These are phyloP conservation scores for Neofusicoccum cordaticola DNA, from an alignment of 2,329 filamentous ascomycete genomes.

Conservation along the genomic window DNA sequence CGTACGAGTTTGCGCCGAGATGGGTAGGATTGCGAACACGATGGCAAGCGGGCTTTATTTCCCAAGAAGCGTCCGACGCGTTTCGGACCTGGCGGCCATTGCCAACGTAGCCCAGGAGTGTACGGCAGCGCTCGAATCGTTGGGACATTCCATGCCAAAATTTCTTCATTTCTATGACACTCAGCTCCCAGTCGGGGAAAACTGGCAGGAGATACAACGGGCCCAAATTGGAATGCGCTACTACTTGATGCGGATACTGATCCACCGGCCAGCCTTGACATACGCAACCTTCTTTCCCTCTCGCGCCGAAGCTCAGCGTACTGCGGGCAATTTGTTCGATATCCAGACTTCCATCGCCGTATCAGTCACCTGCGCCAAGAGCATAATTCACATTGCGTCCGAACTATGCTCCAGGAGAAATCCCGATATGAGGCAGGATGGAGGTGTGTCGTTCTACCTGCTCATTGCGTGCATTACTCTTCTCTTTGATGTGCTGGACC, in stretches of 20 bases:
- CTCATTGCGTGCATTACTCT: not conserved
- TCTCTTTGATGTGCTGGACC: not conserved
- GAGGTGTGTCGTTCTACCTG: not conserved
- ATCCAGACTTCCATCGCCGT: not conserved
- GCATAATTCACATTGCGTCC: not conserved
- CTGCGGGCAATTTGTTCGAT: not conserved
- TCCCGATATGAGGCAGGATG: not conserved
- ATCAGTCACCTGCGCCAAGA: not conserved
- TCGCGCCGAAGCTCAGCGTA: not conserved
- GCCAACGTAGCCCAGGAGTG: not conserved
- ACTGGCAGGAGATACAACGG: not conserved
- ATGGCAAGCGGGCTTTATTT: not conserved
- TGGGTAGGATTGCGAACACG: not conserved
- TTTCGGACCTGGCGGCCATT: not conserved
- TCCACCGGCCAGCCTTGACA: not conserved
- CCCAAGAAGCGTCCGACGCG: not conserved
- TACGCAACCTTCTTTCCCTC: not conserved
- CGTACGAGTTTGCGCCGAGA: not conserved
- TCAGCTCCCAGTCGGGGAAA: not conserved
- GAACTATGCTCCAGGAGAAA: not conserved
- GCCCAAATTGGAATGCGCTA: not conserved
- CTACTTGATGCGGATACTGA: not conserved
- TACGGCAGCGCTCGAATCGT: not conserved
- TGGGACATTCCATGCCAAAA: not conserved
- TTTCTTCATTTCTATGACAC: not conserved